Evolutionary conservation across 108 stramenopile genomes (phyloP).

Genomic region (Licmophora abbreviata): DNA sequence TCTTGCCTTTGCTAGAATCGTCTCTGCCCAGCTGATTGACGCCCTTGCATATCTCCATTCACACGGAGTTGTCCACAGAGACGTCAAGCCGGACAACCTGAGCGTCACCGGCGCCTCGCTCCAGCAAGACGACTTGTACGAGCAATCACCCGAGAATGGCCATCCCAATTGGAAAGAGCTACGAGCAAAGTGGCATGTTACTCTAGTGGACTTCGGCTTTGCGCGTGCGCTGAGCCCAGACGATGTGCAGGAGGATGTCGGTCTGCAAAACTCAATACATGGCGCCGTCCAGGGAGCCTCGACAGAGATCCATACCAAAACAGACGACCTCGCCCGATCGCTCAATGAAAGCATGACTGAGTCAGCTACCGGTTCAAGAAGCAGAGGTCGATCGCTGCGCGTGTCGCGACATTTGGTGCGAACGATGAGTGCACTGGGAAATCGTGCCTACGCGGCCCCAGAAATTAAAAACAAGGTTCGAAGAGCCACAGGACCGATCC

Average conservation of each 20-base stretch:
- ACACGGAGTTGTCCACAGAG: constrained; percentile 66
- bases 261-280: neutral
- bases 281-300: neutral
- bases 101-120: neutral
- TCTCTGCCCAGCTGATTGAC: constrained; percentile 47
- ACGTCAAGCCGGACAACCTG: constrained; percentile 70
- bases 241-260: constrained; percentile 23
- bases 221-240: constrained; percentile 44
- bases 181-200: constrained; percentile 36
- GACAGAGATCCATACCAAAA: neutral
- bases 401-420: constrained; percentile 6
- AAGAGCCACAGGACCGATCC: neutral
- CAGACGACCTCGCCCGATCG: neutral
- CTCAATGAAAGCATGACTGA: neutral
- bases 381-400: neutral
- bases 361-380: neutral
- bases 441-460: constrained; percentile 41
- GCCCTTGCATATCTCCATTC: constrained; percentile 60
- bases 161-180: constrained; percentile 14
- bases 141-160: neutral
- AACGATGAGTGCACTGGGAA: constrained; percentile 51
- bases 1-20: constrained; percentile 35
- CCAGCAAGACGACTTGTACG: constrained; percentile 7
- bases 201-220: constrained; percentile 78
- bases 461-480: constrained; percentile 16